Percentiles rank a stretch among this genome's conserved stretches.
These are phyloP conservation scores for Elsinoe batatas DNA, from an alignment of 2,329 filamentous ascomycete species.

Conservation along the genomic window DNA sequence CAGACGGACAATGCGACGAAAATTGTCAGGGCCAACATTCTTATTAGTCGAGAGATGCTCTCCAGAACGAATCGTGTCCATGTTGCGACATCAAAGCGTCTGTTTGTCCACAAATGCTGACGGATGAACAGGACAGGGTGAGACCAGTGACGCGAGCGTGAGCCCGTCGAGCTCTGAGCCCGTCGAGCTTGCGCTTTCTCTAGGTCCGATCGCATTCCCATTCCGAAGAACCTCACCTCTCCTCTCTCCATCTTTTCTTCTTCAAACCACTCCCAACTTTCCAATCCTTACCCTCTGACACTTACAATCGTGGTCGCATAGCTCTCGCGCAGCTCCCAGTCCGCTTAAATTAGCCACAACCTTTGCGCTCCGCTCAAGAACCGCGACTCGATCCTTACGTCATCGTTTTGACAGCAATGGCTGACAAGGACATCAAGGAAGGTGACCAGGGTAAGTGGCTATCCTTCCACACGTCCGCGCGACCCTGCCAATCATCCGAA, in stretches of 20 bases:
- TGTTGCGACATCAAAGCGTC: conserved; percentile 1
- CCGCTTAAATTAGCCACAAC: background rate
- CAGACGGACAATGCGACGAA: too few species aligned
- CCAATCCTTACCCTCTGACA: background rate
- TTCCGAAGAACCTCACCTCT: conserved; percentile 12
- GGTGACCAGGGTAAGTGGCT: conserved; percentile 39
- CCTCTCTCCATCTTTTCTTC: conserved; percentile 7
- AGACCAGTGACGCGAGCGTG: background rate
- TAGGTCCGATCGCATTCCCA: conserved; percentile 13
- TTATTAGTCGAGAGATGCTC: background rate
- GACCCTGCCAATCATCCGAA: background rate
- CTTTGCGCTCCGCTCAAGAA: conserved; percentile 1
- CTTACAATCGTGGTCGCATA: conserved; percentile 1
- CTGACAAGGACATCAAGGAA: conserved; percentile 39
- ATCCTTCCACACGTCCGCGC: background rate
- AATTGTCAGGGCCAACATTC: too few species aligned
- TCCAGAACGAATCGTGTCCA: background rate
- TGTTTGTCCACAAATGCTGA: conserved; percentile 1
- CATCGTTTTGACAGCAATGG: conserved; percentile 27
- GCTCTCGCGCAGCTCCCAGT: conserved; percentile 7
- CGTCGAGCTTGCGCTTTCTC: conserved; percentile 1
- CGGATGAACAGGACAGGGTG: background rate
- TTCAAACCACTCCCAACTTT: background rate
- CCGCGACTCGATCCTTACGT: conserved; percentile 3
- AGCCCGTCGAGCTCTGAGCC: background rate